Conservation (phyloP, 2,329 filamentous ascomycete species). For the Magnaporthales sp. region DNA sequence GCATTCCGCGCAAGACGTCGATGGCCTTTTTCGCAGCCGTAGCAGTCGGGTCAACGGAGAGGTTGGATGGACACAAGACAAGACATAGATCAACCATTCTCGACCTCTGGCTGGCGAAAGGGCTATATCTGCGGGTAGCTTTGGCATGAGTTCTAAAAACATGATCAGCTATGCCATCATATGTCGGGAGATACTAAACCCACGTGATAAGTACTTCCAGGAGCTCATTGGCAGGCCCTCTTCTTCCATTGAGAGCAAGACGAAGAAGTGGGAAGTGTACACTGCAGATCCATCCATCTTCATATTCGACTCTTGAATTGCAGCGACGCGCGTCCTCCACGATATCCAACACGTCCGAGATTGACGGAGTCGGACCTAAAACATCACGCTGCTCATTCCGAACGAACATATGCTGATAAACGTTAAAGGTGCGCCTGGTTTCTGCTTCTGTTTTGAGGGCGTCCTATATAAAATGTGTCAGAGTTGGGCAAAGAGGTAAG, state of each 20-base stretch:
- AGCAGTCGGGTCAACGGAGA: too few relatives aligned
- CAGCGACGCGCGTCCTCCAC: not conserved
- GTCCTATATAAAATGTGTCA: too few relatives aligned
- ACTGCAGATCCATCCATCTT: not conserved
- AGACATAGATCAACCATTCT: not conserved
- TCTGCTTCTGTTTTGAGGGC: not conserved
- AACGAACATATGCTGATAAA: not conserved
- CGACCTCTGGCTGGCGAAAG: not conserved
- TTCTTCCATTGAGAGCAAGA: not conserved
- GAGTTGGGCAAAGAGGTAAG: too few relatives aligned
- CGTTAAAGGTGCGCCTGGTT: not conserved
- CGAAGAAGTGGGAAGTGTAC: not conserved
- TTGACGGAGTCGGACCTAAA: not conserved
- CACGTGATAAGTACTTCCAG: not conserved
- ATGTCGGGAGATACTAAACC: not conserved
- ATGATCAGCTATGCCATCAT: not conserved
- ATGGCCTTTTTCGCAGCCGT: too few relatives aligned
- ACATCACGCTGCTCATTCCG: not conserved
- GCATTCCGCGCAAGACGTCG: too few relatives aligned
- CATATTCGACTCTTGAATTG: not conserved
- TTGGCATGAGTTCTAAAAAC: not conserved
- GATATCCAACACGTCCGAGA: not conserved
- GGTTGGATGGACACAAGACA: not conserved
- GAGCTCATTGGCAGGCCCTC: not conserved
- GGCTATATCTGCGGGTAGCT: not conserved